A percentile compares a stretch with the other conserved stretches of the same genome.
Evolutionary conservation across 352 stramenopile genomes (phyloP).

Genomic region (Aphanomyces euteiches): DNA sequence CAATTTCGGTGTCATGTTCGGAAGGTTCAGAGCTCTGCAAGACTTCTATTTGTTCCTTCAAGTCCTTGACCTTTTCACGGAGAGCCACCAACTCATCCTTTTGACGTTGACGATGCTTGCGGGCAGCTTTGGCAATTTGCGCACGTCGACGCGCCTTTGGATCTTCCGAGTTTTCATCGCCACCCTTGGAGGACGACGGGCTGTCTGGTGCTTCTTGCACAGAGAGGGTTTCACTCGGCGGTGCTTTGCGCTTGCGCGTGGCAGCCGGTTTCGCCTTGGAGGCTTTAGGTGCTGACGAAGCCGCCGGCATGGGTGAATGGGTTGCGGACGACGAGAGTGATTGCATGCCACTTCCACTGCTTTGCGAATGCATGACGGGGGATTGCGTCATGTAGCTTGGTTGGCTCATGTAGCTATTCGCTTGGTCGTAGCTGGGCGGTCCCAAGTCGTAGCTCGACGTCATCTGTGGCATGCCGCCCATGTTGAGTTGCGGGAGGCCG

Average conservation of each 20-base stretch:
- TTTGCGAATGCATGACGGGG: conserved; percentile 13
- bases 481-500: conserved; percentile 18
- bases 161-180: conserved; percentile 68
- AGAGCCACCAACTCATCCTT: conserved; percentile 85
- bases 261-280: conserved; percentile 19
- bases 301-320: conserved; percentile 8
- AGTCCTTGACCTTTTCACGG: conserved; percentile 82
- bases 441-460: conserved; percentile 12
- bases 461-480: conserved; percentile 26
- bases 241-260: conserved; percentile 8
- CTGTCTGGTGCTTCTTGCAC: conserved; percentile 24
- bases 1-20: conserved; percentile 84
- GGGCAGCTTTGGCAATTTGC: conserved; percentile 84
- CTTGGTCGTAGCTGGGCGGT: conserved; percentile 5
- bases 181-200: conserved; percentile 22
- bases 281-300: conserved; percentile 3
- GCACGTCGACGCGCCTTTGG: conserved; percentile 82
- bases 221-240: conserved; percentile 26
- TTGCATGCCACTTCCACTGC: conserved; percentile 5
- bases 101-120: conserved; percentile 83
- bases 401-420: conserved; percentile 19
- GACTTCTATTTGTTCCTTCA: conserved; percentile 88
- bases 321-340: conserved; percentile 17
- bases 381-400: conserved; percentile 4
- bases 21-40: conserved; percentile 83